Conservation (phyloP, 2,329 filamentous ascomycete genomes). For the Metarhizium robertsii region DNA sequence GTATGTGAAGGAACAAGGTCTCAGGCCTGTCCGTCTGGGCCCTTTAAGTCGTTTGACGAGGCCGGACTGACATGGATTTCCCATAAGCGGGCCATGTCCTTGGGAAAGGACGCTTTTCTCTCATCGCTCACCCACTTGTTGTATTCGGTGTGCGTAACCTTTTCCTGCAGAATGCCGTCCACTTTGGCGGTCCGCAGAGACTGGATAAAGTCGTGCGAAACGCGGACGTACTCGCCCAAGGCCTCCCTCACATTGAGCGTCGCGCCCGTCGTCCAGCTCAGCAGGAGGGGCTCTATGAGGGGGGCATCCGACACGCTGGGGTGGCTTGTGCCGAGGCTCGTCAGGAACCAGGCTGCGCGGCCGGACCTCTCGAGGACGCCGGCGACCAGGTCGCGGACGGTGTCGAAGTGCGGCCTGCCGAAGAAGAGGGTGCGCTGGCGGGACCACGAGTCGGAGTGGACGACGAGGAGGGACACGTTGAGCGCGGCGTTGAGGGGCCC, state of each 20-base stretch:
- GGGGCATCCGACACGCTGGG: slow-evolving; percentile 59
- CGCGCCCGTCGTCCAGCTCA: slow-evolving; percentile 53
- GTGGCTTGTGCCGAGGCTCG: slow-evolving; percentile 46
- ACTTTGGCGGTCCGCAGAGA: slow-evolving; percentile 33
- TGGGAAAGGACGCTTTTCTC: slow-evolving; percentile 20
- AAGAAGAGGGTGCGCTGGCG: slow-evolving; percentile 47
- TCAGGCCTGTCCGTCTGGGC: neutral
- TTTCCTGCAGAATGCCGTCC: slow-evolving; percentile 39
- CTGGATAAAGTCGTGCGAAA: slow-evolving; percentile 47
- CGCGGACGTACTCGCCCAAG: slow-evolving; percentile 49
- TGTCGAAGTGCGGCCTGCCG: slow-evolving; percentile 54
- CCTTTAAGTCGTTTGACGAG: neutral
- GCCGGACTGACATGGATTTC: slow-evolving; percentile 31
- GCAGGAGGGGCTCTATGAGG: slow-evolving; percentile 50
- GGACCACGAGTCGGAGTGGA: slow-evolving; percentile 59
- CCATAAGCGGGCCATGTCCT: slow-evolving; percentile 28
- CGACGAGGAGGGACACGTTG: slow-evolving; percentile 46
- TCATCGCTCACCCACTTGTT: slow-evolving; percentile 29
- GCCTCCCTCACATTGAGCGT: slow-evolving; percentile 47
- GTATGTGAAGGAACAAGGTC: neutral
- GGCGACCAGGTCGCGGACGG: slow-evolving; percentile 46
- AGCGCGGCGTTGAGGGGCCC: slow-evolving; percentile 53
- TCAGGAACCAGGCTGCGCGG: slow-evolving; percentile 44
- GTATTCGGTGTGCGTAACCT: slow-evolving; percentile 33
- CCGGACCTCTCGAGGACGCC: slow-evolving; percentile 28